Percentiles rank a stretch among this genome's conserved stretches.
Evolutionary conservation across 1,284 basidiomycete species (phyloP).

Genomic region (Tilletia horrida): DNA sequence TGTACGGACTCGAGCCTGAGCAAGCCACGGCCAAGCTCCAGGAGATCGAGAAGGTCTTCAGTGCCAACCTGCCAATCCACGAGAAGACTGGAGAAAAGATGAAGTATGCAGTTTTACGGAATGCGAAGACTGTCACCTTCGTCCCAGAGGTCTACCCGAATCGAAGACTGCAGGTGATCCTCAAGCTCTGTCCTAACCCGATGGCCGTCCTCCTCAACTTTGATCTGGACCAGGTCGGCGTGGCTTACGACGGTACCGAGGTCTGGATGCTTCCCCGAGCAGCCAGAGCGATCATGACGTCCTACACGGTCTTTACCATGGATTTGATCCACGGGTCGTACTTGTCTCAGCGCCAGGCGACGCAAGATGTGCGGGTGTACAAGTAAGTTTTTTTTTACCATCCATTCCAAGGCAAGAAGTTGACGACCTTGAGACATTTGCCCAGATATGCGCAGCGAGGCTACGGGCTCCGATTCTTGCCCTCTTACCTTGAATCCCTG

Average conservation of each 20-base stretch:
- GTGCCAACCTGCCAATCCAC: constrained; percentile 4
- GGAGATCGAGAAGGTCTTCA: constrained; percentile 15
- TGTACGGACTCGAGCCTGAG: constrained; percentile 1
- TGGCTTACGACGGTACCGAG: constrained; percentile 24
- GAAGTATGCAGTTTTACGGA: constrained; percentile 9
- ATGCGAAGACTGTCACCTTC: constrained; percentile 27
- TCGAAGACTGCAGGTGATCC: constrained; percentile 26
- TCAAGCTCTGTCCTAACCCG: constrained; percentile 23
- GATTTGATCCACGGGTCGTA: constrained; percentile 27
- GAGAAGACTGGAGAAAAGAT: background rate
- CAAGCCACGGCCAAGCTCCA: constrained; percentile 17
- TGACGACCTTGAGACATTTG: too few species aligned
- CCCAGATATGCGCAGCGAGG: constrained; percentile 29
- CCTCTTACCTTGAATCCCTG: constrained; percentile 19
- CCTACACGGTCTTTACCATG: constrained; percentile 24
- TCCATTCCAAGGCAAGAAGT: too few species aligned
- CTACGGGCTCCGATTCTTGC: constrained; percentile 29
- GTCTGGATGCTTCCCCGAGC: constrained; percentile 30
- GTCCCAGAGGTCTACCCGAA: constrained; percentile 20
- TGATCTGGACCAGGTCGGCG: constrained; percentile 26
- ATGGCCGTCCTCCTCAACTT: constrained; percentile 29
- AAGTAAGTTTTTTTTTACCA: constrained; percentile 19
- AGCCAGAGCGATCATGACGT: constrained; percentile 24
- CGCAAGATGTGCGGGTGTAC: constrained; percentile 24
- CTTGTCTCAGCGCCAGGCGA: constrained; percentile 24